Base-by-base conservation (phyloP, 2,329 filamentous ascomycete species). In the Shiraia sp. region DNA sequence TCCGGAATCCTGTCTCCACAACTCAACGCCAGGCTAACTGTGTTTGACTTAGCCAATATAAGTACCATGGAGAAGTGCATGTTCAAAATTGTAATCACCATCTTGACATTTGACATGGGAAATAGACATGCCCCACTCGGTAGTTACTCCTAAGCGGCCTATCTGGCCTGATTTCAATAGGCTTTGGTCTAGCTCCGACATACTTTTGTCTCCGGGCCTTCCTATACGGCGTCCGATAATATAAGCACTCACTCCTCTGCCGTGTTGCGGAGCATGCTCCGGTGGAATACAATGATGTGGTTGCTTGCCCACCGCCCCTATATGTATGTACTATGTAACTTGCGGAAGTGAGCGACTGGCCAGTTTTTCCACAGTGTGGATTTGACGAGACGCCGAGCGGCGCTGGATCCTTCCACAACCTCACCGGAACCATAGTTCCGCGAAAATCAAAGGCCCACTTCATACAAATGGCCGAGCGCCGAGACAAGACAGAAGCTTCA, bases 401-500 rank as follows among this genome's bases (percentile, higher is more conserved):
- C 17, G 25, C 25, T 17, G 19, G 38, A 27, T 32, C 13, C 13
- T 32, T 25, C 26, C 35, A 22, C 31, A 34, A 35, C 17, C 30
- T 32, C 39, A 24, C 31, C 19, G 32, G 36, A 38, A 23, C 36
- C 25, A 33, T 31, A 13, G 16, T 31, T 32, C 36, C 33, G 32
- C 19, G 17, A 15, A 28, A 15, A n/a, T 23, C 14, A 15, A 12
- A 12, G 24, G 6, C 17, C 30, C 12, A 12, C 9, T 24, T 16
- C 12, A 13, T 28, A 27, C 35, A 15, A 24, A 53, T 53, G 49
- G 29, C 44, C 24, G 44, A 51, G 36, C 52, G 49, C 26, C 40
- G 42, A 15, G 38, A 39, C 32, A 60, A 55, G 32, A 37, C 51
- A 40, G 55, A 54, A 27, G 32, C 53, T 35, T 42, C 47, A n/a